Evolutionary conservation across 202 grass and related monocot species (phyloP).

Genomic region (Schoenoplectus tabernaemontani): DNA sequence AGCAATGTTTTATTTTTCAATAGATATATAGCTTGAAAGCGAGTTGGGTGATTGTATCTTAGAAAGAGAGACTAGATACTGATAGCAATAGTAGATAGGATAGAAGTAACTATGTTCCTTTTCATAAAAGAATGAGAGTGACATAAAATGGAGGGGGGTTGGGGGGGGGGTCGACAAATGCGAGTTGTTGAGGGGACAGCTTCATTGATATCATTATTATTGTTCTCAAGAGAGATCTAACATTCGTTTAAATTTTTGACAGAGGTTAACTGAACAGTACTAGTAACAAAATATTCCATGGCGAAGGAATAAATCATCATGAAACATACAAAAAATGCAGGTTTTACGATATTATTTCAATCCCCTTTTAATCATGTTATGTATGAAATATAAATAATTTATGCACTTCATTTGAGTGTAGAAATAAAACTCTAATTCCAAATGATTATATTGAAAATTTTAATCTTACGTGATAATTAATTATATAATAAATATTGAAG

Average conservation of each 20-base stretch:
- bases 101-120: background rate
- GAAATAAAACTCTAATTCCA: too few relatives aligned
- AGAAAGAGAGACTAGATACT: background rate
- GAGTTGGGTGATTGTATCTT: background rate
- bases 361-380: too few relatives aligned
- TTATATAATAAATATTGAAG: too few relatives aligned
- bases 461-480: too few relatives aligned
- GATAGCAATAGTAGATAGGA: background rate
- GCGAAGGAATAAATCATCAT: background rate
- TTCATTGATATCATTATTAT: constrained; percentile 5
- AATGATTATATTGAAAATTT: too few relatives aligned
- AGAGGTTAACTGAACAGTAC: background rate
- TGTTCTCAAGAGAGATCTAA: background rate
- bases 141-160: background rate
- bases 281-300: background rate
- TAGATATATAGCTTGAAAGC: background rate
- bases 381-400: too few relatives aligned
- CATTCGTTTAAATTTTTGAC: background rate
- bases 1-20: background rate
- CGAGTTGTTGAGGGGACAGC: constrained; percentile 12
- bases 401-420: too few relatives aligned
- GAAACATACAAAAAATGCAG: background rate
- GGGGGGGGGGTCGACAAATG: background rate
- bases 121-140: constrained; percentile 16
- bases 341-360: too few relatives aligned